Conservation (phyloP, 257 asterid genomes). For the Oldenlandia corymbosa region DNA sequence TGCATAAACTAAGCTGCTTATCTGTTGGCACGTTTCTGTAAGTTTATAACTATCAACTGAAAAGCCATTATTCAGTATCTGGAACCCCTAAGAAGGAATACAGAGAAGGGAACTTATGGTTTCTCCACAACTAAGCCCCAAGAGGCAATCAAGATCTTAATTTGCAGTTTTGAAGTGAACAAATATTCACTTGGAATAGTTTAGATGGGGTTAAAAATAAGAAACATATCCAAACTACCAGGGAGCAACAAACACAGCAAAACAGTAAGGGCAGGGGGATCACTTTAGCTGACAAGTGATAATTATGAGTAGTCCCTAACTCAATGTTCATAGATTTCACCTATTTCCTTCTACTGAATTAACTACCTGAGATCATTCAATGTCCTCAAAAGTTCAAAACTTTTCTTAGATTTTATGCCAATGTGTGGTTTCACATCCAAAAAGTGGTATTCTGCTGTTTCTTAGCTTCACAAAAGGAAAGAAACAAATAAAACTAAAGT, state of each 20-base stretch:
- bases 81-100: neutral
- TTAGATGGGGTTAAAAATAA: no score
- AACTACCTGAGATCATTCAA: neutral
- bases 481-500: neutral
- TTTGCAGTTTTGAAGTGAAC: neutral
- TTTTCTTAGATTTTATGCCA: neutral
- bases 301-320: neutral
- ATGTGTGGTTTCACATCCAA: neutral
- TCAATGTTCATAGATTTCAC: neutral
- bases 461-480: neutral
- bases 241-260: neutral
- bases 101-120: neutral
- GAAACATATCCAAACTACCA: neutral
- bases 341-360: neutral
- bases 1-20: neutral
- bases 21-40: neutral
- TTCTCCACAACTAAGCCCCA: neutral
- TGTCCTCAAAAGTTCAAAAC: neutral
- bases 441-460: neutral
- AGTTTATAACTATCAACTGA: neutral
- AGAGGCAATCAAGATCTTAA: neutral
- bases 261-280: no score
- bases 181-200: constrained; percentile 1
- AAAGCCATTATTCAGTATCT: neutral
- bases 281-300: no score